Evolutionary conservation across 1,284 basidiomycete species (phyloP), one percentile per base, ranked within the genome.

Genomic region (Ustilago crameri): DNA sequence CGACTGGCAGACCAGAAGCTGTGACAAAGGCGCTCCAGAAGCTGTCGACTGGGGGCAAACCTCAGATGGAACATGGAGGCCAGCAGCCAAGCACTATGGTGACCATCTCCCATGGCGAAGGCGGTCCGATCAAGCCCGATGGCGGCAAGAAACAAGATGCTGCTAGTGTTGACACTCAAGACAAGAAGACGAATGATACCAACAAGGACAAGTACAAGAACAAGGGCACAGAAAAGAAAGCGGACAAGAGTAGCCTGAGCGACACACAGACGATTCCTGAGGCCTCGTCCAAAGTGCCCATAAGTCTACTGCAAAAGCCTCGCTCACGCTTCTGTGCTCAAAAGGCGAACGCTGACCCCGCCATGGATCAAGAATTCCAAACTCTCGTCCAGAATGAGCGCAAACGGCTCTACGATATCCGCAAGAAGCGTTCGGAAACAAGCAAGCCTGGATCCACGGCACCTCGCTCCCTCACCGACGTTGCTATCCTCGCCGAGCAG

Each of bases 281-380:
- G n/a, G n/a, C n/a, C n/a, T n/a, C n/a, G 14, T 24, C 54, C 24
- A 59, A 69, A 41, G 43, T 51, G 23, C 22, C 38, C 5, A 15
- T 46, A 20, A 20, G 44, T 15, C 24, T 54, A 22, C 44, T 64
- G 17, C 60, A 70, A 15, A 37, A 52, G 26, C 68, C 62, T 10
- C 68, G 68, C 8, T 54, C 62, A 14, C 61, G 68, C 18, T 71
- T 71, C 45, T 71, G 68, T 24, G 68, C 62, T 2, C 68, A 71
- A 34, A 22, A 58, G 0, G 46, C 54, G 10, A 71, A 65, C 54
- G 58, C 47, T 3, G 66, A 71, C 45, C 23, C 23, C 20, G 66
- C 68, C 1, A 51, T 59, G 24, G 62, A 71, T 44, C 48, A 47
- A 2, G 47, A 53, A 15, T 47, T 59, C 8, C 40, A 53, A 23